These are phyloP conservation scores for Nectriaceae sp. DNA, from an alignment of 2,329 filamentous ascomycete species.

Conservation along the genomic window DNA sequence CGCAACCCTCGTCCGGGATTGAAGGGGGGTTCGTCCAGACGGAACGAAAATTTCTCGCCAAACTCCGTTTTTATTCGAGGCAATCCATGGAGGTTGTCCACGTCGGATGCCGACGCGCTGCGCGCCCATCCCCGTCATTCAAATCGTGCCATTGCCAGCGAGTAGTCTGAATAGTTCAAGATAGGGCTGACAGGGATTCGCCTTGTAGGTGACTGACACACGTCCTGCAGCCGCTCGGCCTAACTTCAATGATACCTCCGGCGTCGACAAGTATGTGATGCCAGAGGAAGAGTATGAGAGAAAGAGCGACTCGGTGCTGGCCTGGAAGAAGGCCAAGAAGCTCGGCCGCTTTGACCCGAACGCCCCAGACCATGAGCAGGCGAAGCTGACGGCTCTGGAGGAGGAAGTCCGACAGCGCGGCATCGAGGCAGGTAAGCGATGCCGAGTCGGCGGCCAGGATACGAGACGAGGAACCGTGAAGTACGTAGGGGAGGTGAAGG, in stretches of 20 bases:
- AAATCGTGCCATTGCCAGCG: neutral
- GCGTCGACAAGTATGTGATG: constrained; percentile 88
- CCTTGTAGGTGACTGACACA: constrained; percentile 71
- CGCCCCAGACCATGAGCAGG: constrained; percentile 71
- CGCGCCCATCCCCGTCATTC: neutral
- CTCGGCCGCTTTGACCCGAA: constrained; percentile 94
- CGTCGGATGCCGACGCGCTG: constrained; percentile 12
- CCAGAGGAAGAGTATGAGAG: constrained; percentile 83
- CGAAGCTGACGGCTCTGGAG: constrained; percentile 68
- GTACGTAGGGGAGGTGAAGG: constrained; percentile 73
- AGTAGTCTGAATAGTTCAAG: constrained; percentile 14
- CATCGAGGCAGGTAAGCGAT: constrained; percentile 64
- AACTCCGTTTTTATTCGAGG: too few relatives aligned
- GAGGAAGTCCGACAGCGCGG: constrained; percentile 71
- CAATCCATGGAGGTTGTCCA: too few relatives aligned
- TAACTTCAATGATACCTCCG: constrained; percentile 79
- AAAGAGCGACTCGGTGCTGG: constrained; percentile 83
- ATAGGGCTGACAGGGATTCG: constrained; percentile 33
- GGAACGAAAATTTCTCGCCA: constrained; percentile 18
- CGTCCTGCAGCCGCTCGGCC: constrained; percentile 73
- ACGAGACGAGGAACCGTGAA: constrained; percentile 67
- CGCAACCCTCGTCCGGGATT: neutral
- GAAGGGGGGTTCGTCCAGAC: neutral
- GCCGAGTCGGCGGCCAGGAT: constrained; percentile 68
- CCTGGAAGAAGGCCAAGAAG: constrained; percentile 94